A percentile compares a stretch with the other conserved stretches of the same genome.
These are phyloP conservation scores for Chaetomiaceae sp. DNA, from an alignment of 2,329 filamentous ascomycete species.

Conservation along the genomic window DNA sequence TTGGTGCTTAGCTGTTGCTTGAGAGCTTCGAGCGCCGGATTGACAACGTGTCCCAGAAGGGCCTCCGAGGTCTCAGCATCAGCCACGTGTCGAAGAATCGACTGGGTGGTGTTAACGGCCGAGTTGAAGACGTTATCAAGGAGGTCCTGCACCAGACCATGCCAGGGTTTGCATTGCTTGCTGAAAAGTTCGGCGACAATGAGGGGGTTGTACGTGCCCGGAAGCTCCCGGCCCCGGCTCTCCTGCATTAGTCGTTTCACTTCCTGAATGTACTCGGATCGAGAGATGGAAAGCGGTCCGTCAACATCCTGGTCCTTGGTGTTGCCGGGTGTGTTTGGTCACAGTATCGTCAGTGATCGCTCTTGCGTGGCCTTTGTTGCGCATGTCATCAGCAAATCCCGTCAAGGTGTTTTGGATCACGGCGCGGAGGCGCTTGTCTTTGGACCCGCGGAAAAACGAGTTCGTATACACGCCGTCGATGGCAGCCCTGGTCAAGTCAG, in stretches of 20 bases:
- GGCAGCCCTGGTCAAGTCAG: slow-evolving; percentile 24
- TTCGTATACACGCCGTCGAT: slow-evolving; percentile 28
- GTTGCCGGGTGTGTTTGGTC: too few species aligned
- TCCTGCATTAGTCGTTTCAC: slow-evolving; percentile 35
- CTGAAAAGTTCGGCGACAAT: slow-evolving; percentile 54
- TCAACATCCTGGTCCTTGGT: too few species aligned
- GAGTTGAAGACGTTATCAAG: slow-evolving; percentile 43
- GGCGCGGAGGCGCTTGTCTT: slow-evolving; percentile 20
- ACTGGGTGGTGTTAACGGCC: slow-evolving; percentile 39
- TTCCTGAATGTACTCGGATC: slow-evolving; percentile 35
- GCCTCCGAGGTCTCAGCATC: slow-evolving; percentile 33
- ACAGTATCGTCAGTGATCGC: slow-evolving; percentile 2
- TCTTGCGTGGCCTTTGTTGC: slow-evolving; percentile 8
- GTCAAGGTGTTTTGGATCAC: slow-evolving; percentile 21
- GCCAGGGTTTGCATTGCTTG: slow-evolving; percentile 53
- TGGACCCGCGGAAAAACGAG: slow-evolving; percentile 21
- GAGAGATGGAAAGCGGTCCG: too few species aligned
- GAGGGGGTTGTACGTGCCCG: slow-evolving; percentile 54
- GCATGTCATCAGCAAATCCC: slow-evolving; percentile 14
- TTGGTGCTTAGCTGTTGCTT: slow-evolving; percentile 36
- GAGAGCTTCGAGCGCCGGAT: slow-evolving; percentile 21
- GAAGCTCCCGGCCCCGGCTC: slow-evolving; percentile 48
- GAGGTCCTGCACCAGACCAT: slow-evolving; percentile 41
- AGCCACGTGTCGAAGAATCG: slow-evolving; percentile 36
- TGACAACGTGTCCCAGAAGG: slow-evolving; percentile 28